These are phyloP conservation scores for Vigna reflexopilosa DNA, from an alignment of 306 rosid species.

Conservation along the genomic window DNA sequence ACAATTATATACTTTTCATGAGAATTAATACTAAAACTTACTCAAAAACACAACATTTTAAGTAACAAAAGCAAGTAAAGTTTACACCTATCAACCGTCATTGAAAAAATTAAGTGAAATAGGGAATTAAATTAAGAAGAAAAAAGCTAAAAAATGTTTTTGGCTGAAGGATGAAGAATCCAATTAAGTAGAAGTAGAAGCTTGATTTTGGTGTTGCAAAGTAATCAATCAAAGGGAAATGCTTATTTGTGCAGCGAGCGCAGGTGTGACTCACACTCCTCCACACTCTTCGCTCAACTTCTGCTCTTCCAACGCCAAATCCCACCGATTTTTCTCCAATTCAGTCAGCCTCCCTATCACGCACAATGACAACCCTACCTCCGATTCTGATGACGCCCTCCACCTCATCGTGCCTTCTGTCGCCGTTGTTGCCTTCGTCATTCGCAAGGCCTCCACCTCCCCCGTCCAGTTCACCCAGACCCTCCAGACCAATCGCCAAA, in stretches of 20 bases:
- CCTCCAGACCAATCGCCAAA: conserved; percentile 53
- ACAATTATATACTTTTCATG: too few relatives aligned
- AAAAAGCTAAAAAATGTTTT: too few relatives aligned
- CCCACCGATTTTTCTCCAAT: conserved; percentile 32
- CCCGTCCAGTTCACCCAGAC: conserved; percentile 80
- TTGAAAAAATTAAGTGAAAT: conserved; percentile 9
- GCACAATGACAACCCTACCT: conserved; percentile 45
- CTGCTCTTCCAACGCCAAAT: conserved; percentile 6
- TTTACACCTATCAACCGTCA: too few relatives aligned
- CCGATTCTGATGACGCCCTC: conserved; percentile 48
- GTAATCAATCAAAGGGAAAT: conserved; percentile 29
- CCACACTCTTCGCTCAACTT: conserved; percentile 22
- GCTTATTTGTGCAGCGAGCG: conserved; percentile 52
- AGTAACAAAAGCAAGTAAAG: too few relatives aligned
- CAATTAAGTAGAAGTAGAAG: too few relatives aligned
- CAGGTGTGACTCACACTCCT: background rate
- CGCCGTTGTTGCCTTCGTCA: conserved; percentile 73
- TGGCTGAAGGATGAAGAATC: too few relatives aligned
- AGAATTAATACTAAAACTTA: too few relatives aligned
- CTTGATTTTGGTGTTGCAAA: background rate
- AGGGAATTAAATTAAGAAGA: background rate
- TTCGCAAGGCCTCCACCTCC: conserved; percentile 79
- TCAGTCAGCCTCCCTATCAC: conserved; percentile 42
- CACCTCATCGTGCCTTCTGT: conserved; percentile 62
- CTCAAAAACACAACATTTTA: too few relatives aligned